Evolutionary conservation across 805 yeast species (phyloP), one percentile per base, ranked within the genome.

Genomic region (Metschnikowia sp.): DNA sequence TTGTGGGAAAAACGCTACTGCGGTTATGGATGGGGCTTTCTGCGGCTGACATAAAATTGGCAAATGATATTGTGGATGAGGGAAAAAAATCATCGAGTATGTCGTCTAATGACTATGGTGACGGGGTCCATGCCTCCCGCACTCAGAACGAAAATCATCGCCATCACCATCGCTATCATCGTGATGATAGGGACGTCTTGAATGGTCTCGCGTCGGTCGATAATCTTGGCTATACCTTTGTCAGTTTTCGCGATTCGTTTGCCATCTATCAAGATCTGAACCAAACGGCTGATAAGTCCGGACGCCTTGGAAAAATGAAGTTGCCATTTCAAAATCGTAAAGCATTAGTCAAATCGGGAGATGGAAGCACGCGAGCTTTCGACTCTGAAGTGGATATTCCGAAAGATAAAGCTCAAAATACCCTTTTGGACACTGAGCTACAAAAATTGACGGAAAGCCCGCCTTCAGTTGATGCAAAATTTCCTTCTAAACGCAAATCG

Each of bases 231-330:
- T 72, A 68, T 50, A 48, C 51, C 8, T 72, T 71, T 50, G 53
- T 62, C 15, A 68, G 74, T 48, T 61, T 72, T 30, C 62, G 61
- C 36, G 75, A 72, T 44, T 62, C 59, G 19, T 61, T 69, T 30
- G 49, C 59, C 9, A 22, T 36, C 12, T 36, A 32, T 10, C 54
- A 42, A 36, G 56, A 49, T n/a, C 28, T 39, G 32, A 52, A 50
- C 32, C 59, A 59, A 40, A 38, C 22, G 28, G 45, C 53, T n/a
- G 62, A 50, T 60, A 65, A 48, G 12, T 58, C 72, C 1, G 61
- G 68, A 34, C 72, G 76, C 1, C 57, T 70, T 18, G 65, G 64
- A 28, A 57, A 59, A 45, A 65, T 71, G 68, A 67, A 62, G 42
- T 47, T 69, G 22, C 70, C 75, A 0, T 50, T 68, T 19, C 70